A percentile compares a stretch with the other conserved stretches of the same genome.
These are phyloP conservation scores for Kwoniella europaea DNA, from an alignment of 768 basidiomycete genomes.

Conservation along the genomic window DNA sequence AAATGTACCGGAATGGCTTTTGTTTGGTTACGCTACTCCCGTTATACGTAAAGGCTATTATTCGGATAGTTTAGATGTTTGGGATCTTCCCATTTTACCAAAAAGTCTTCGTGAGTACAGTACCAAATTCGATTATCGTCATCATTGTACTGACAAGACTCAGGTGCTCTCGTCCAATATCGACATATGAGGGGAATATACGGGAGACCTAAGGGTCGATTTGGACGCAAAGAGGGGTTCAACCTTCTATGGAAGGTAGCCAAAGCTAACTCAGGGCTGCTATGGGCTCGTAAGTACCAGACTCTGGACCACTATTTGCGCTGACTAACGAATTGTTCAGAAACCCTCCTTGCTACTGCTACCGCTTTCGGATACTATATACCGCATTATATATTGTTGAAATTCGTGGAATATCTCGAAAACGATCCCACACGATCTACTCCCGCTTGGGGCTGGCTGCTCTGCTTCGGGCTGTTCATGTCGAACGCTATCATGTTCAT, in stretches of 20 bases:
- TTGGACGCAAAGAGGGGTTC: constrained; percentile 45
- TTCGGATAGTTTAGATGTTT: constrained; percentile 77
- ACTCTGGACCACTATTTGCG: not conserved
- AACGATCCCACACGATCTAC: constrained; percentile 66
- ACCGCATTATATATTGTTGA: constrained; percentile 68
- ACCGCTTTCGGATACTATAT: constrained; percentile 55
- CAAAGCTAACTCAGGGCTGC: constrained; percentile 43
- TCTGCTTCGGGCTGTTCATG: constrained; percentile 56
- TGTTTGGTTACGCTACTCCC: constrained; percentile 88
- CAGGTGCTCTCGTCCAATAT: constrained; percentile 48
- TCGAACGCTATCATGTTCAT: constrained; percentile 58
- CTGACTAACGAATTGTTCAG: constrained; percentile 18
- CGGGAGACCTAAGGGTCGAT: constrained; percentile 43
- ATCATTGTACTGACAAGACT: not conserved
- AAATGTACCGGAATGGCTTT: constrained; percentile 62
- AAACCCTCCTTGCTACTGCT: constrained; percentile 47
- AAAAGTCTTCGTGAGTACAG: constrained; percentile 67
- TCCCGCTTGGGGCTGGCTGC: constrained; percentile 75
- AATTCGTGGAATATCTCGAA: constrained; percentile 71
- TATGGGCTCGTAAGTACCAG: constrained; percentile 49
- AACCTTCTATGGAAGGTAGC: constrained; percentile 53
- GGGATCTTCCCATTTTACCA: constrained; percentile 82
- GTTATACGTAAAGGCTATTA: constrained; percentile 83
- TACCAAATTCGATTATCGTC: not conserved
- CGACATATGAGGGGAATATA: constrained; percentile 43